Percentiles rank a stretch among this genome's conserved stretches.
Conservation (phyloP, 768 basidiomycete genomes). For the Pulveroboletus sp. region DNA sequence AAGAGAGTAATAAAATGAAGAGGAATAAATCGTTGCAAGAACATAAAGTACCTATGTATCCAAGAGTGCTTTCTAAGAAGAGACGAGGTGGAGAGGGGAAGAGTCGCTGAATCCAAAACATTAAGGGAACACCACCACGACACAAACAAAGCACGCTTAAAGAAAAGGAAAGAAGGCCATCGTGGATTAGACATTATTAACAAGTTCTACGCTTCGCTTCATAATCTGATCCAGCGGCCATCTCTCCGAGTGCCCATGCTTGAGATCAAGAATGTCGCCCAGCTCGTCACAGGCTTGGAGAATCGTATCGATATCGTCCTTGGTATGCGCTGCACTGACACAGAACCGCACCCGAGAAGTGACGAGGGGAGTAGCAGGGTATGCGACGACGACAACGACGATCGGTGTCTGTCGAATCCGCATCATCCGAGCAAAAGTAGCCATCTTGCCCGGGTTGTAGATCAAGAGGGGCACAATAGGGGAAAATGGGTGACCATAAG, state of each 20-base stretch:
- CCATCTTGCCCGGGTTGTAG: conserved; percentile 94
- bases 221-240: conserved; percentile 80
- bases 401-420: conserved; percentile 70
- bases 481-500: conserved; percentile 86
- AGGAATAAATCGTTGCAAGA: conserved; percentile 11
- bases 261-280: conserved; percentile 86
- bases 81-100: conserved; percentile 6
- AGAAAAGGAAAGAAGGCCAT: not conserved
- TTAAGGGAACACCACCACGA: not conserved
- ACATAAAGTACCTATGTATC: conserved; percentile 23
- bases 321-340: conserved; percentile 92
- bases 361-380: conserved; percentile 87
- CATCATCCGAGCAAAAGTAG: conserved; percentile 89
- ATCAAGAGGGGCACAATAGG: conserved; percentile 92
- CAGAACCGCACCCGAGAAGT: conserved; percentile 92
- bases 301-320: conserved; percentile 89
- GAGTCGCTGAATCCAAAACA: not conserved
- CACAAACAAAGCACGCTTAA: not conserved
- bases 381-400: conserved; percentile 86
- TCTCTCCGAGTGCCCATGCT: conserved; percentile 68
- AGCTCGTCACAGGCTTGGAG: conserved; percentile 89
- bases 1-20: conserved; percentile 7
- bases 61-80: conserved; percentile 11
- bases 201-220: conserved; percentile 72
- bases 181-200: conserved; percentile 32